Percentiles rank a stretch among this genome's conserved stretches.
Conservation (phyloP, 2,329 filamentous ascomycete genomes). For the Aspergillus hortae region DNA sequence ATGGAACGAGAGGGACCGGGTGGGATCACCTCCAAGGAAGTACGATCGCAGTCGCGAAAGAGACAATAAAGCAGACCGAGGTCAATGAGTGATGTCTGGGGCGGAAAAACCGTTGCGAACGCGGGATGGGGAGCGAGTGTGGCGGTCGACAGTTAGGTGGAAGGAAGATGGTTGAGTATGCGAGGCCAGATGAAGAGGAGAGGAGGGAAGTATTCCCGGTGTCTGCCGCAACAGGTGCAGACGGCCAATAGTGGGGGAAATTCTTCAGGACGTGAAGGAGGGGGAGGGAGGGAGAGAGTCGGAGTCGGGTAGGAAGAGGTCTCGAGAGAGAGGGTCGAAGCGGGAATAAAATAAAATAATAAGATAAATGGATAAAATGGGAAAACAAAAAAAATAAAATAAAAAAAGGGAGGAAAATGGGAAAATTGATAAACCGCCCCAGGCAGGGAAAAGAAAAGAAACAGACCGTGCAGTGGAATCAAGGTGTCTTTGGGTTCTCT, state of each 20-base stretch:
- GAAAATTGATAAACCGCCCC: too few species aligned
- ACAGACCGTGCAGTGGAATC: too few species aligned
- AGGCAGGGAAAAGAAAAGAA: too few species aligned
- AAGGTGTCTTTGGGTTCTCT: too few species aligned
- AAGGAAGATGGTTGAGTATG: background rate
- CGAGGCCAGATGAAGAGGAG: background rate
- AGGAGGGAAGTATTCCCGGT: background rate
- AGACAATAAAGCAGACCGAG: background rate
- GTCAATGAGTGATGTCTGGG: background rate
- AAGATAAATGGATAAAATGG: background rate
- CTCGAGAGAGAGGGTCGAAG: slow-evolving; percentile 2
- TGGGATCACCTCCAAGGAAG: background rate
- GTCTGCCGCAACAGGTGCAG: background rate
- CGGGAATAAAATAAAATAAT: background rate
- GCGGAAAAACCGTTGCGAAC: background rate
- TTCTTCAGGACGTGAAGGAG: slow-evolving; percentile 14
- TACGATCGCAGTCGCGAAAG: slow-evolving; percentile 6
- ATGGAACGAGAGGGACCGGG: background rate
- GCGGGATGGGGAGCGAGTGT: background rate
- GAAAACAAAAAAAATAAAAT: background rate
- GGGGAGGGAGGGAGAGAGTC: slow-evolving; percentile 14
- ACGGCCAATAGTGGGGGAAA: slow-evolving; percentile 6
- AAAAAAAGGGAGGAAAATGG: background rate
- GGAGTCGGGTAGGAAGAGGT: slow-evolving; percentile 8
- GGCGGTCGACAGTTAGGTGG: background rate